A percentile compares a stretch with the other conserved stretches of the same genome.
phyloP scores from a whole-genome alignment of 371 early-diverging fungal genomes.

The Rozella allomycis region DNA sequence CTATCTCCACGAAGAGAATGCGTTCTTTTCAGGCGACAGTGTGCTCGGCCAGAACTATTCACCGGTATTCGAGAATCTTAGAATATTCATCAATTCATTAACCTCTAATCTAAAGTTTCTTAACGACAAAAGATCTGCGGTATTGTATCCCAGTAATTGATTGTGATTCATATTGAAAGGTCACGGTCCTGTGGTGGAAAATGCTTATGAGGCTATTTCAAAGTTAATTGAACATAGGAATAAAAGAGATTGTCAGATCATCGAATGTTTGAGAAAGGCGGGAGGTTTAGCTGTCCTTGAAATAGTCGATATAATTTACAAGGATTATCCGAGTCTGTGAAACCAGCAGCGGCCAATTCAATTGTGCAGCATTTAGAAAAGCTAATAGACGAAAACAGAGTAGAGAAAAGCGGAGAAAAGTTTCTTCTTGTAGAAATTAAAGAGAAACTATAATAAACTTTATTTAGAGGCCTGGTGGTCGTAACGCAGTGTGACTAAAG shows the following conservation, averaged over 20 bases:
- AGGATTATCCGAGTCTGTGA: constrained; percentile 31
- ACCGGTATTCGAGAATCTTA: constrained; percentile 50
- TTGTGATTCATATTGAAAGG: constrained; percentile 28
- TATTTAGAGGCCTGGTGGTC: too few relatives aligned
- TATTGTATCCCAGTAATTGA: constrained; percentile 28
- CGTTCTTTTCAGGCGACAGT: constrained; percentile 56
- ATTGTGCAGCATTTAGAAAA: constrained; percentile 38
- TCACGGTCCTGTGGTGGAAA: constrained; percentile 54
- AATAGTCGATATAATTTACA: constrained; percentile 37
- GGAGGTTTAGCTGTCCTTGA: constrained; percentile 12
- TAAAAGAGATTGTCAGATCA: constrained; percentile 47
- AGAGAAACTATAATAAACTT: too few relatives aligned
- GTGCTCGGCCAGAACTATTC: constrained; percentile 66
- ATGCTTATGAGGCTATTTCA: constrained; percentile 27
- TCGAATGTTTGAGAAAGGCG: constrained; percentile 17
- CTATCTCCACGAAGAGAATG: constrained; percentile 41
- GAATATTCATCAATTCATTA: constrained; percentile 38
- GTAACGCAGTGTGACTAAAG: too few relatives aligned
- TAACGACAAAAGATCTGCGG: constrained; percentile 9
- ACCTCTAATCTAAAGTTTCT: constrained; percentile 30
- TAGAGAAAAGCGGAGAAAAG: too few relatives aligned
- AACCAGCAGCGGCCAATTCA: constrained; percentile 31
- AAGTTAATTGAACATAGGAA: constrained; percentile 52
- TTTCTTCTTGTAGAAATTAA: too few relatives aligned
- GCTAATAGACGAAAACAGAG: constrained; percentile 29